Evolutionary conservation across 1,284 basidiomycete genomes (phyloP).

Genomic region (Boletus sp.): DNA sequence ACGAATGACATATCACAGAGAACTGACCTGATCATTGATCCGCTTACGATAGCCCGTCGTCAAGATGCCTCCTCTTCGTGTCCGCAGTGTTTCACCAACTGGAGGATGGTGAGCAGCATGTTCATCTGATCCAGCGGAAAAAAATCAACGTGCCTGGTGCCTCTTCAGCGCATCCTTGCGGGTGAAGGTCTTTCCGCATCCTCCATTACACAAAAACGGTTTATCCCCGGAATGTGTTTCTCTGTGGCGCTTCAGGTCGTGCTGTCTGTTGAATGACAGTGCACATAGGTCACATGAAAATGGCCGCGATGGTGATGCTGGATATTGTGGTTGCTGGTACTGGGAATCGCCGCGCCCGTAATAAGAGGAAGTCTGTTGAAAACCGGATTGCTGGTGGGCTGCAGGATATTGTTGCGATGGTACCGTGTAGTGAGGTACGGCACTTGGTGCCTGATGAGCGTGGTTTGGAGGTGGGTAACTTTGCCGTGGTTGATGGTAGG

Average conservation of each 20-base stretch:
- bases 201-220: constrained; percentile 74
- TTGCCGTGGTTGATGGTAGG: constrained; percentile 30
- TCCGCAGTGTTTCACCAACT: constrained; percentile 77
- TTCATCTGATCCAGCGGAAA: constrained; percentile 4
- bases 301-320: constrained; percentile 63
- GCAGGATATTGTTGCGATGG: constrained; percentile 28
- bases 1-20: constrained; percentile 10
- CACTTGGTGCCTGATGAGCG: constrained; percentile 12
- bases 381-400: constrained; percentile 19
- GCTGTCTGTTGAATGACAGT: constrained; percentile 77
- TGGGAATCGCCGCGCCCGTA: constrained; percentile 27
- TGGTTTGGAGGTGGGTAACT: constrained; percentile 29
- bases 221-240: constrained; percentile 80
- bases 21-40: constrained; percentile 17
- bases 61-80: constrained; percentile 51
- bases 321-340: constrained; percentile 45
- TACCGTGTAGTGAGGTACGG: constrained; percentile 27
- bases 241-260: constrained; percentile 75
- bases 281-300: constrained; percentile 75
- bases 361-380: constrained; percentile 26
- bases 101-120: constrained; percentile 18
- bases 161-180: constrained; percentile 78
- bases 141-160: constrained; percentile 55
- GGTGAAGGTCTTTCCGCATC: constrained; percentile 79
- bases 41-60: constrained; percentile 24